Percentiles rank a stretch among this genome's conserved stretches.
Evolutionary conservation across 495 filamentous ascomycete genomes (phyloP).

Genomic region (Lineolata rhizophorae): DNA sequence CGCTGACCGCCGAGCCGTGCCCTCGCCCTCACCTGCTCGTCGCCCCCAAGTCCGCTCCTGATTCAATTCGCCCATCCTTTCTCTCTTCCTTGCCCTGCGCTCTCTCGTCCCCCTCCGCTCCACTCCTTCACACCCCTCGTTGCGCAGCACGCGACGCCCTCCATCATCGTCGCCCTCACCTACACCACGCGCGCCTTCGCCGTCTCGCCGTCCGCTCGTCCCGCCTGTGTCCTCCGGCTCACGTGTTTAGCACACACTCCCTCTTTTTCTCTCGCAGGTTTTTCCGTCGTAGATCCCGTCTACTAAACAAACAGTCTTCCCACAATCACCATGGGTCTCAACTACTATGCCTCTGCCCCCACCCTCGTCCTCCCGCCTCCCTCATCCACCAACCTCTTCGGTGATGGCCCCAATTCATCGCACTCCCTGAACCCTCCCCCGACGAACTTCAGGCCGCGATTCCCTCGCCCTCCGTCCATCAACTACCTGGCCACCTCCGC

Average conservation of each 20-base stretch:
- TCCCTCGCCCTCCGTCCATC: conserved; percentile 12
- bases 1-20: too few species aligned
- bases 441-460: conserved; percentile 7
- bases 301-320: conserved; percentile 15
- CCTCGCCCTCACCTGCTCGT: too few species aligned
- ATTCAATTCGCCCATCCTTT: too few species aligned
- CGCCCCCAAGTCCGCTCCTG: too few species aligned
- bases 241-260: too few species aligned
- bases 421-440: conserved; percentile 1
- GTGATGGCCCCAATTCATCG: conserved; percentile 5
- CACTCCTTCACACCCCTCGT: too few species aligned
- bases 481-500: conserved; percentile 13
- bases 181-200: too few species aligned
- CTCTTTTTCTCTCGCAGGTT: conserved; percentile 5
- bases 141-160: too few species aligned
- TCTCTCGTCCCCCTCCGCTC: too few species aligned
- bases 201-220: conserved; percentile 1
- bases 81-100: too few species aligned
- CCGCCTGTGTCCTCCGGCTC: conserved; percentile 7
- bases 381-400: conserved; percentile 8
- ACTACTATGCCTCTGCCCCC: conserved; percentile 13
- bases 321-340: conserved; percentile 11
- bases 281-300: conserved; percentile 3
- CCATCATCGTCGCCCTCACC: too few species aligned
- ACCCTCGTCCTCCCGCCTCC: conserved; percentile 13